phyloP scores from a whole-genome alignment of 2,329 filamentous ascomycete genomes.

The Thermoascus crustaceus region DNA sequence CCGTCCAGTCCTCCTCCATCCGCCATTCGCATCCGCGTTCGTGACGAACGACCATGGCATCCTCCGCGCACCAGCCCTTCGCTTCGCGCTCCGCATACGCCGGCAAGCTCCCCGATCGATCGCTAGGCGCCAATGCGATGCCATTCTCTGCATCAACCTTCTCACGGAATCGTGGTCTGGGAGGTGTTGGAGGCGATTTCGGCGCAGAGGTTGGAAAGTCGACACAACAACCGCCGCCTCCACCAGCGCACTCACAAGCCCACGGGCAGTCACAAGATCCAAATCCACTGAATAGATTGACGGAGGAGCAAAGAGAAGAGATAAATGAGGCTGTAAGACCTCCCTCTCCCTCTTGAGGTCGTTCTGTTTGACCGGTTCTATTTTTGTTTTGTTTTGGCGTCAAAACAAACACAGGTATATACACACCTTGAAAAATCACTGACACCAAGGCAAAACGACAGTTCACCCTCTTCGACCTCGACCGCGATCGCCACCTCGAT shows the following conservation, averaged over 20 bases:
- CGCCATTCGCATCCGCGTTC: too few species aligned
- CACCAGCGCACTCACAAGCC: slow-evolving; percentile 31
- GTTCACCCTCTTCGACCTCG: slow-evolving; percentile 94
- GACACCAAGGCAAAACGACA: slow-evolving; percentile 30
- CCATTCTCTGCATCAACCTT: slow-evolving; percentile 38
- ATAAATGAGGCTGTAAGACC: slow-evolving; percentile 80
- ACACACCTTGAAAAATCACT: not conserved
- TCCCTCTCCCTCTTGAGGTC: not conserved
- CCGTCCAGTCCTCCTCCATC: too few species aligned
- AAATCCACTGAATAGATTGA: slow-evolving; percentile 51
- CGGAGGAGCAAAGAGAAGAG: slow-evolving; percentile 85
- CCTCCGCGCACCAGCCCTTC: slow-evolving; percentile 47
- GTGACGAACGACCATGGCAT: slow-evolving; percentile 42
- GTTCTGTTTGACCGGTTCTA: not conserved
- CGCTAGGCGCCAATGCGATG: slow-evolving; percentile 32
- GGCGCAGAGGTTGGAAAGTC: slow-evolving; percentile 20
- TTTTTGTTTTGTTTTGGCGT: not conserved
- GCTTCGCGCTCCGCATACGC: slow-evolving; percentile 47
- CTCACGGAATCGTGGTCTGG: slow-evolving; percentile 31
- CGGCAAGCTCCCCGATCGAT: slow-evolving; percentile 47
- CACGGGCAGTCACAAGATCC: slow-evolving; percentile 39
- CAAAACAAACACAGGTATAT: not conserved
- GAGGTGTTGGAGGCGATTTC: slow-evolving; percentile 19
- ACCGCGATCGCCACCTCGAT: slow-evolving; percentile 88
- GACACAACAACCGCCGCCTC: slow-evolving; percentile 23